Base-by-base conservation (phyloP, 108 stramenopile genomes). In the Aurantiochytrium sp. region DNA sequence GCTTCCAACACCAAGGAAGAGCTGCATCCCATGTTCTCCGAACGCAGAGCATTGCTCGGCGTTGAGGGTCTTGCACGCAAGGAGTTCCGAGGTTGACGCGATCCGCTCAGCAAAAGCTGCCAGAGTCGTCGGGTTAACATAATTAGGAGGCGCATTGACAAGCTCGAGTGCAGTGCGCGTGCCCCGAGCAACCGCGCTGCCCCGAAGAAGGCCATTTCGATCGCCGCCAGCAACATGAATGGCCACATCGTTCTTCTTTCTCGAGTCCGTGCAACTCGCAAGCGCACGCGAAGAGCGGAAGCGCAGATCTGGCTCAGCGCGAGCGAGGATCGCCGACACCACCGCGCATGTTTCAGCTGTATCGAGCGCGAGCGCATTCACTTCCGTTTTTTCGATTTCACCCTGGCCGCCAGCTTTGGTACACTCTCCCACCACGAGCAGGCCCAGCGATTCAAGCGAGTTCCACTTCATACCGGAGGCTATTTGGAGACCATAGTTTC, bases 101-200 rank as follows among this genome's bases (percentile, higher is more conserved):
- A 97, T 89, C 5, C 93, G 91, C 83, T 91, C 91, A 5, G 98
- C 98, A 8, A 96, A 95, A 16, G 95, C 92, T 5, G 98, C 97
- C 44, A 99, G 92, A 60, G 94, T 91, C 21, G 89, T 58, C 6
- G 97, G 97, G 72, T 96, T 98, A 29, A 97, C 90, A 16, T 96
- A 95, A 92, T 98, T 99, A 90, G 98, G 97, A n/a, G 98, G 98
- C 43, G 97, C 95, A 87, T 97, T 97, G 60, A 99, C 98, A 72
- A 99, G 95, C 91, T 99, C 98, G 88, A 95, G 95, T 71, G 96
- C 95, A 60, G 92, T 43, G 58, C 44, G 72, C 29, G 89, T 91
- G 55, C 93, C 92, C 16, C 88, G 58, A 8, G 92, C 60, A 44
- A 93, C 44, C 58, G 90, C 59, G 73, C 42, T 87, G 23, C 73